phyloP scores from a whole-genome alignment of 441 rosid genomes.

The Theobroma grandiflorum region DNA sequence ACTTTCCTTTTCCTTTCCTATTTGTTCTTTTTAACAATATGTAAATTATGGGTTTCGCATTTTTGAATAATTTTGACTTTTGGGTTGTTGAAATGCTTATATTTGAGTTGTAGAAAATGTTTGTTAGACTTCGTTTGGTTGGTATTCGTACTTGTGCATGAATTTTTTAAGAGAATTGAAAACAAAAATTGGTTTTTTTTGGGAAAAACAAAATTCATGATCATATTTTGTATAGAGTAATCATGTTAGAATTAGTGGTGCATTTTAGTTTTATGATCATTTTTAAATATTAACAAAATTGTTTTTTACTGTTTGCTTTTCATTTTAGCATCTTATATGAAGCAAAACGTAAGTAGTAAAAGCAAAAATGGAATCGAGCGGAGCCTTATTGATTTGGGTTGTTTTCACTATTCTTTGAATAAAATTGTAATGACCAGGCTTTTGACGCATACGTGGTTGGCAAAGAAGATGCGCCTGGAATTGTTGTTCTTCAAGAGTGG shows the following conservation, averaged over 20 bases:
- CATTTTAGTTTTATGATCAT: background rate
- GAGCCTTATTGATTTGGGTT: background rate
- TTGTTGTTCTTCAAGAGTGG: slow-evolving; percentile 97
- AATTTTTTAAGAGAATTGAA: background rate
- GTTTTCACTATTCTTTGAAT: background rate
- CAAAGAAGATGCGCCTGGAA: slow-evolving; percentile 89
- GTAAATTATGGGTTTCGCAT: background rate
- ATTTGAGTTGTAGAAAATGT: background rate
- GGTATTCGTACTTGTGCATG: background rate
- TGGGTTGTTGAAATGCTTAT: slow-evolving; percentile 15
- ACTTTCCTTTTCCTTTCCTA: background rate
- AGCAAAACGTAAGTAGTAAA: background rate
- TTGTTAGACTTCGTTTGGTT: background rate
- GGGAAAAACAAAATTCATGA: background rate
- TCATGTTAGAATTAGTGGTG: background rate
- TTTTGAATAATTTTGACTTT: slow-evolving; percentile 7
- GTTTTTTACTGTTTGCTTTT: background rate
- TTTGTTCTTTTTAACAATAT: background rate
- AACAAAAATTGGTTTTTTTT: background rate
- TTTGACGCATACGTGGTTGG: slow-evolving; percentile 94
- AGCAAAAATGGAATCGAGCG: background rate
- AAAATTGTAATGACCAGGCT: slow-evolving; percentile 48
- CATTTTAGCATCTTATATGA: background rate
- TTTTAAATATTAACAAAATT: background rate
- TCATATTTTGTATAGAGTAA: background rate